A percentile compares a stretch with the other conserved stretches of the same genome.
These are phyloP conservation scores for Podaxis sp. DNA, from an alignment of 768 basidiomycete species.

Conservation along the genomic window DNA sequence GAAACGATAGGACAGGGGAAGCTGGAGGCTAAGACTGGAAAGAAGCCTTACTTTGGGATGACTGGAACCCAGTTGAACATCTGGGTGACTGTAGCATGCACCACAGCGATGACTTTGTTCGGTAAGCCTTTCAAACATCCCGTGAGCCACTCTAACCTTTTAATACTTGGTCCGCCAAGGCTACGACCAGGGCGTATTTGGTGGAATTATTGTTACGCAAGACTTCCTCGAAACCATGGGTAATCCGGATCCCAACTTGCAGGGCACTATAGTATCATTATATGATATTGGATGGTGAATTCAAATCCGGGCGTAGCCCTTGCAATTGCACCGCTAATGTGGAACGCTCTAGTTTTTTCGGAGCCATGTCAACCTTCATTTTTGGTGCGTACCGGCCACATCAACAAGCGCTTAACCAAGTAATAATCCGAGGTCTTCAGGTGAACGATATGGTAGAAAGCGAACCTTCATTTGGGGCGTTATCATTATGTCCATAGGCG, in stretches of 20 bases:
- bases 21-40: neutral
- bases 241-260: slow-evolving; percentile 41
- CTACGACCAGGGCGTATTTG: slow-evolving; percentile 55
- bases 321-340: neutral
- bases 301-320: neutral
- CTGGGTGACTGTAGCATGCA: slow-evolving; percentile 51
- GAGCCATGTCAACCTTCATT: slow-evolving; percentile 43
- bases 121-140: slow-evolving; percentile 27
- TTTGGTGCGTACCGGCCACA: slow-evolving; percentile 27
- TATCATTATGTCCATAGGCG: slow-evolving; percentile 52
- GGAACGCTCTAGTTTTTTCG: slow-evolving; percentile 35
- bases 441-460: slow-evolving; percentile 44
- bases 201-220: slow-evolving; percentile 49
- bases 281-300: slow-evolving; percentile 50
- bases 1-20: neutral
- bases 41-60: slow-evolving; percentile 41
- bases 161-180: slow-evolving; percentile 25
- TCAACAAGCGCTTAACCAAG: neutral
- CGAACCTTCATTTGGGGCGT: slow-evolving; percentile 51
- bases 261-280: slow-evolving; percentile 50
- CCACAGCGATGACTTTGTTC: slow-evolving; percentile 52
- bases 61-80: slow-evolving; percentile 43
- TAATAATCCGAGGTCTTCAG: slow-evolving; percentile 18
- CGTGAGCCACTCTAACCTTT: neutral
- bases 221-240: slow-evolving; percentile 48